Conservation (phyloP, 352 stramenopile species). For the Globisporangium echinulatum region DNA sequence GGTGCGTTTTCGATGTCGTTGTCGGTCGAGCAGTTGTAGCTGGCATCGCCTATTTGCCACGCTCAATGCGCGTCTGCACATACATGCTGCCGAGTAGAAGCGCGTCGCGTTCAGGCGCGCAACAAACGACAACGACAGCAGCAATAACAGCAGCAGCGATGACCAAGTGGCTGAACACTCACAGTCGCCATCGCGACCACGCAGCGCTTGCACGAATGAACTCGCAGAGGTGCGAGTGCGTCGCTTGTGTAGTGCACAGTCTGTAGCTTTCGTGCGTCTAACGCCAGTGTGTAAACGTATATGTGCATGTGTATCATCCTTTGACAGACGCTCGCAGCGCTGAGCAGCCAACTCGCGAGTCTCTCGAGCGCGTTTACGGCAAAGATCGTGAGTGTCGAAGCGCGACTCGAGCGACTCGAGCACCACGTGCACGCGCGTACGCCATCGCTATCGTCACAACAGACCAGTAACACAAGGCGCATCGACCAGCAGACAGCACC, state of each 20-base stretch:
- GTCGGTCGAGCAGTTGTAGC: too few species aligned
- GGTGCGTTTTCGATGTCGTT: background rate
- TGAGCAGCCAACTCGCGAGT: constrained; percentile 26
- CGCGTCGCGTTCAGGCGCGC: too few species aligned
- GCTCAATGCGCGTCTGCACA: too few species aligned
- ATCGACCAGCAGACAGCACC: constrained; percentile 5
- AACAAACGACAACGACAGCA: background rate
- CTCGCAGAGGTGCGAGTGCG: constrained; percentile 1
- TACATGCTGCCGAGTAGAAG: too few species aligned
- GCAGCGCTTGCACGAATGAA: background rate
- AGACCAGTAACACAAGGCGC: background rate
- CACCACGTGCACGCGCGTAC: constrained; percentile 20
- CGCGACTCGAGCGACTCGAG: constrained; percentile 24
- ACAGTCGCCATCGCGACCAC: background rate
- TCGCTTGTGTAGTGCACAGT: background rate
- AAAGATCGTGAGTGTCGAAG: constrained; percentile 36
- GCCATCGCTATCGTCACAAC: background rate
- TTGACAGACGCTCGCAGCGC: constrained; percentile 11
- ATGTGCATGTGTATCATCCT: background rate
- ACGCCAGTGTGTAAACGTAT: background rate
- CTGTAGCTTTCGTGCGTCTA: background rate
- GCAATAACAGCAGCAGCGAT: background rate
- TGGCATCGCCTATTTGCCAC: too few species aligned
- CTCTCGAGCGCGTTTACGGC: constrained; percentile 25
- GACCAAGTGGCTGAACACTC: background rate